Evolutionary conservation across 768 basidiomycete species (phyloP).

Genomic region (Lactifluus hygrophoroides): DNA sequence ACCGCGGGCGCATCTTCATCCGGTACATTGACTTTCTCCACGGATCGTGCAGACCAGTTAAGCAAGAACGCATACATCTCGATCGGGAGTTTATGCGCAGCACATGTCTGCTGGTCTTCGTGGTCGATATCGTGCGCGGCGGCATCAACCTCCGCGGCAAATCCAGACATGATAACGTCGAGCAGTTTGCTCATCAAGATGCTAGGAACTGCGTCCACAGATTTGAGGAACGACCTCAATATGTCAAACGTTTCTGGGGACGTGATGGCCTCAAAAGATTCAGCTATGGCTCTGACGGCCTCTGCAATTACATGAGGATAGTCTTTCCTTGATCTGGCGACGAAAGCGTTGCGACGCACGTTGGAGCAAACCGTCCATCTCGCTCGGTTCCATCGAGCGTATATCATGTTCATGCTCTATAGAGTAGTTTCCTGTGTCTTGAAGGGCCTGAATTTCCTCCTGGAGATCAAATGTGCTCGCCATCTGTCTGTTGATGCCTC

Average conservation of each 20-base stretch:
- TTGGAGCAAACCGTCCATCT: slow-evolving; percentile 44
- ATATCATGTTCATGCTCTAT: slow-evolving; percentile 65
- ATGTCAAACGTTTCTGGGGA: slow-evolving; percentile 70
- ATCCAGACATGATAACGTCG: slow-evolving; percentile 75
- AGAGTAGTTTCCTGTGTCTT: slow-evolving; percentile 52
- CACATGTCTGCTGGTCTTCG: slow-evolving; percentile 53
- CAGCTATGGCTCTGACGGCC: slow-evolving; percentile 75
- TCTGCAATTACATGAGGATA: slow-evolving; percentile 32
- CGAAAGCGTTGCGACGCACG: slow-evolving; percentile 30
- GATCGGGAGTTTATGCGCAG: slow-evolving; percentile 61
- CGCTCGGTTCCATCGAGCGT: slow-evolving; percentile 39
- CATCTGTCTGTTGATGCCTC: slow-evolving; percentile 17
- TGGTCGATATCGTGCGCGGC: slow-evolving; percentile 60
- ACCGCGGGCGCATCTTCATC: slow-evolving; percentile 39
- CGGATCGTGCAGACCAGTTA: slow-evolving; percentile 81
- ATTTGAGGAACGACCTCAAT: slow-evolving; percentile 75
- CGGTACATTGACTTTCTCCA: slow-evolving; percentile 62
- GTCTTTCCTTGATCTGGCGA: background rate
- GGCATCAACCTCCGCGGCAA: slow-evolving; percentile 63
- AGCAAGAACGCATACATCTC: slow-evolving; percentile 91
- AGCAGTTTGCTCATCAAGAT: slow-evolving; percentile 74
- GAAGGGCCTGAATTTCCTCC: slow-evolving; percentile 62
- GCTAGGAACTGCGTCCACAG: slow-evolving; percentile 52
- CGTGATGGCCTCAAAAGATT: slow-evolving; percentile 62
- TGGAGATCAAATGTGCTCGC: slow-evolving; percentile 56